Evolutionary conservation across 129 eudicot genomes (phyloP).

Genomic region (Arctium minus): DNA sequence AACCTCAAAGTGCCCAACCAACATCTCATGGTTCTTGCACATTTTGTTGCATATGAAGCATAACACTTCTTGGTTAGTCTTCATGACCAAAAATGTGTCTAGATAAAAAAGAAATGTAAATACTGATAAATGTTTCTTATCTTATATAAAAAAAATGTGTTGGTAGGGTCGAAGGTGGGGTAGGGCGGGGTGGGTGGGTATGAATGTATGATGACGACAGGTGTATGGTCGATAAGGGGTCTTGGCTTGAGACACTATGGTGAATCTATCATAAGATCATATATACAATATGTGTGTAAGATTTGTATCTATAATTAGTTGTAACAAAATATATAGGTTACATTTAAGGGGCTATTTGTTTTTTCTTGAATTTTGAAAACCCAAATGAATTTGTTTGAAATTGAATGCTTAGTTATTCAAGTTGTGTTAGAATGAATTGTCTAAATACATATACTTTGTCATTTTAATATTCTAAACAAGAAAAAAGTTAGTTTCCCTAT

Average conservation of each 20-base stretch:
- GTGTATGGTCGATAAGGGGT: neutral
- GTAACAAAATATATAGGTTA: neutral
- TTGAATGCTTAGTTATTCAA: neutral
- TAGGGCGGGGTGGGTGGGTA: neutral
- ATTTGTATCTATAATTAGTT: neutral
- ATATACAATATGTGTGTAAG: neutral
- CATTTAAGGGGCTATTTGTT: neutral
- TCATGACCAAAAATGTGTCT: constrained; percentile 10
- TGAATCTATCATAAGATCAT: neutral
- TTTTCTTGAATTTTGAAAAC: neutral
- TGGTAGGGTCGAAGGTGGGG: neutral
- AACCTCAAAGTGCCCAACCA: constrained; percentile 8
- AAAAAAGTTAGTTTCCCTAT: neutral
- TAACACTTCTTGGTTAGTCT: neutral
- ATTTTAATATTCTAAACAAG: neutral
- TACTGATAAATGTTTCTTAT: neutral
- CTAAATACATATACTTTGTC: neutral
- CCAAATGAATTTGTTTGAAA: neutral
- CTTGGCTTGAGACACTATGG: neutral
- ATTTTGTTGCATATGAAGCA: constrained; percentile 20
- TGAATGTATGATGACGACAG: neutral
- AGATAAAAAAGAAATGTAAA: neutral
- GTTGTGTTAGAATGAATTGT: neutral
- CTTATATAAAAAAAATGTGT: constrained; percentile 4
- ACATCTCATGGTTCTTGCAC: constrained; percentile 1